Evolutionary conservation across 1,284 basidiomycete species (phyloP).

Genomic region (Trichosporon faecale): DNA sequence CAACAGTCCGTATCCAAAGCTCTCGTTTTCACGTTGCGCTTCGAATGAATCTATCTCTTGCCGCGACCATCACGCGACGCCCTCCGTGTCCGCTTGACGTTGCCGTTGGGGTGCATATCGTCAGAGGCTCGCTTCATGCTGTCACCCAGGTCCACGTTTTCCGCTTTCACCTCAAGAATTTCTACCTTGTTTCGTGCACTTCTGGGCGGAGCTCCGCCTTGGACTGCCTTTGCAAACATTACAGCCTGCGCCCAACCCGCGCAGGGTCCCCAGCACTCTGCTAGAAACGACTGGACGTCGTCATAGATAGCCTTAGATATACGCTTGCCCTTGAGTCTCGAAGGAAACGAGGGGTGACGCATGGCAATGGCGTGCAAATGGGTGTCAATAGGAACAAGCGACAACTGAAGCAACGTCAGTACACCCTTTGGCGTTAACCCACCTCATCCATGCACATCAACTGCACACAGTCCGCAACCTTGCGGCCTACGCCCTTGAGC

Average conservation of each 20-base stretch:
- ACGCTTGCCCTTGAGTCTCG: slow-evolving; percentile 50
- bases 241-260: slow-evolving; percentile 94
- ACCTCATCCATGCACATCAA: slow-evolving; percentile 95
- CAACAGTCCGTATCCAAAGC: neutral
- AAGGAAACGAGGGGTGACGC: slow-evolving; percentile 72
- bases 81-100: neutral
- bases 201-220: neutral
- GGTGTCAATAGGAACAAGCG: slow-evolving; percentile 87
- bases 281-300: slow-evolving; percentile 66
- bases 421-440: slow-evolving; percentile 16
- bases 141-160: neutral
- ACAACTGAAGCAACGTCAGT: slow-evolving; percentile 58
- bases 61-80: neutral
- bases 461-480: slow-evolving; percentile 92
- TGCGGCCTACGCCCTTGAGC: slow-evolving; percentile 87
- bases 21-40: neutral
- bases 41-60: neutral
- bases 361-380: slow-evolving; percentile 83
- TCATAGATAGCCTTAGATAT: slow-evolving; percentile 78
- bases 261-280: slow-evolving; percentile 71
- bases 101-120: neutral
- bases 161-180: neutral
- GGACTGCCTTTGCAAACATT: slow-evolving; percentile 42
- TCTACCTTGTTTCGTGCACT: neutral
- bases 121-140: neutral